Conservation (phyloP, 2,329 filamentous ascomycete genomes). For the Fusarium ambrosium region DNA sequence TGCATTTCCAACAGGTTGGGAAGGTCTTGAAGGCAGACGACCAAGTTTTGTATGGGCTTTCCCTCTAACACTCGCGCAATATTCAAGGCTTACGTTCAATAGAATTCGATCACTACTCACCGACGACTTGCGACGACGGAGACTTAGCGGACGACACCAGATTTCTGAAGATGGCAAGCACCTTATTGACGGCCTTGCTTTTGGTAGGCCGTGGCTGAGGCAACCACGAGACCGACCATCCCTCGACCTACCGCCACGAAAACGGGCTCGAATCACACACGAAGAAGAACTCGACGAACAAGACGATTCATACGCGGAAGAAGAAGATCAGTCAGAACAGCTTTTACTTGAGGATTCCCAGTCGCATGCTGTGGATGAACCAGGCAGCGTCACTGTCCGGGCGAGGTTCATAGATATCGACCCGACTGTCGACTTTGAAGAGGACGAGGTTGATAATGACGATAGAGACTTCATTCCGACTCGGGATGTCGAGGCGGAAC, state of each 20-base stretch:
- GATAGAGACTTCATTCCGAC: slow-evolving; percentile 48
- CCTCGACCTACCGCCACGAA: slow-evolving; percentile 80
- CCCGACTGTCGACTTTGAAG: slow-evolving; percentile 23
- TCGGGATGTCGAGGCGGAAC: background rate
- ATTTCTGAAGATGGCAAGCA: slow-evolving; percentile 84
- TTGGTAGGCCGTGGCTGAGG: slow-evolving; percentile 79
- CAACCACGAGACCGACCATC: slow-evolving; percentile 71
- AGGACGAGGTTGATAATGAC: slow-evolving; percentile 30
- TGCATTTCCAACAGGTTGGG: slow-evolving; percentile 84
- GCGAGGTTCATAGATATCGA: slow-evolving; percentile 42
- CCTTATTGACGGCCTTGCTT: slow-evolving; percentile 87
- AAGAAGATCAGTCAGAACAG: slow-evolving; percentile 45
- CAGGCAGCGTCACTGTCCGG: slow-evolving; percentile 37
- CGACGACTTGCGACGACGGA: slow-evolving; percentile 79
- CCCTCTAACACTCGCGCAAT: background rate
- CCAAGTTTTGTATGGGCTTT: slow-evolving; percentile 76
- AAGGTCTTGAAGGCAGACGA: slow-evolving; percentile 85
- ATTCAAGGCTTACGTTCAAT: slow-evolving; percentile 19
- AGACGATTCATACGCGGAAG: slow-evolving; percentile 52
- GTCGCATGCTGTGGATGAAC: slow-evolving; percentile 14
- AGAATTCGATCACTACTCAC: slow-evolving; percentile 85
- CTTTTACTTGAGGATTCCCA: slow-evolving; percentile 52
- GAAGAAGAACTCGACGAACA: slow-evolving; percentile 58
- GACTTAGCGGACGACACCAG: slow-evolving; percentile 82
- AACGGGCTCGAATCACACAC: slow-evolving; percentile 68